A percentile compares a stretch with the other conserved stretches of the same genome.
These are phyloP conservation scores for Camelina hispida DNA, from an alignment of 345 rosid genomes.

Conservation along the genomic window DNA sequence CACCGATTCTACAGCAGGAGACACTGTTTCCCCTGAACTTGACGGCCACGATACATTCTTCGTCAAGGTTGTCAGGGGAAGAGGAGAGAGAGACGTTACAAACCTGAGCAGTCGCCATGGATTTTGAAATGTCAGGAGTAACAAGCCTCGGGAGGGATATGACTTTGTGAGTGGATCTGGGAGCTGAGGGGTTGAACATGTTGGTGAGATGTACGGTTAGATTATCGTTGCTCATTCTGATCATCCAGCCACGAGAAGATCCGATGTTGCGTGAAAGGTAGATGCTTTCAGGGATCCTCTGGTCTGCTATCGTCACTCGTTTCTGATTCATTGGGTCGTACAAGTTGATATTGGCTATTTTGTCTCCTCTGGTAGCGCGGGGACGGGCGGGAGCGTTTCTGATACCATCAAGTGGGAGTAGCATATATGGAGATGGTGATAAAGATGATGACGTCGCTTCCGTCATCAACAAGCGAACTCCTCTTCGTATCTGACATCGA, in stretches of 20 bases:
- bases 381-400: neutral
- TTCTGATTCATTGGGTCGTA: neutral
- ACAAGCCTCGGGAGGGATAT: neutral
- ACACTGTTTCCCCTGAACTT: neutral
- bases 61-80: neutral
- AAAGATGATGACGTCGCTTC: neutral
- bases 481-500: neutral
- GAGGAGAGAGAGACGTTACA: conserved; percentile 3
- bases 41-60: conserved; percentile 5
- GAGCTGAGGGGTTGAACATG: conserved; percentile 14
- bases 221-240: neutral
- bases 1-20: neutral
- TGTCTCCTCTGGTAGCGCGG: neutral
- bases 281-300: neutral
- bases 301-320: conserved; percentile 1
- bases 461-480: neutral
- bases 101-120: neutral
- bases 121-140: neutral
- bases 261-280: neutral
- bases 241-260: conserved; percentile 1
- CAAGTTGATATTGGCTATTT: neutral
- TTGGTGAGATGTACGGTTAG: neutral
- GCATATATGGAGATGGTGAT: neutral
- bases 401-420: neutral
- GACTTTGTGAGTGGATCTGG: neutral